Base-by-base conservation (phyloP, 768 basidiomycete species). In the Calocybe gangraenosa region DNA sequence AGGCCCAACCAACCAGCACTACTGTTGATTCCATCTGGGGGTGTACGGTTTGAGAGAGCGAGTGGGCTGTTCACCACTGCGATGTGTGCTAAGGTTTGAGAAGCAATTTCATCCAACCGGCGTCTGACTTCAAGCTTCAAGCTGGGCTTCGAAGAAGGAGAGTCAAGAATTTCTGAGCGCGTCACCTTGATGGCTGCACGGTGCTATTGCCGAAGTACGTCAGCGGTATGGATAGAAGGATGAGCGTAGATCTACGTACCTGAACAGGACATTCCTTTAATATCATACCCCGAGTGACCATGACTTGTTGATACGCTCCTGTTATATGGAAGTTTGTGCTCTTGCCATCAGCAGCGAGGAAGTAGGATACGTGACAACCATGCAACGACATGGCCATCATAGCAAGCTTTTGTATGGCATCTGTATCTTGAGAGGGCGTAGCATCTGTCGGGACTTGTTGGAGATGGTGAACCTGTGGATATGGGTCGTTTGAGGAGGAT, bases 21-120 rank as follows among this genome's bases (percentile, higher is more conserved):
- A 52, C 69, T 84, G 53, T 79, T 84, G 55, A 88, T 82, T 23
- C 85, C 84, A 62, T 85, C 83, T 9, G 87, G 85, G 13, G 87
- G 79, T 0, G 83, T 86, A 40, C 86, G 78, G 54, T 79, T 86
- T 18, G 85, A 84, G 28, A 87, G 74, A 13, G 84, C 74, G 46
- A 82, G 73, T 37, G 85, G 83, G 46, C 87, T 85, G 55, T 95
- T 94, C 58, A 95, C 87, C 53, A 97, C 92, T 19, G 92, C 86
- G 59, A 97, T 92, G 62, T 93, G 90, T 7, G 94, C 92, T 49
- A 81, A 72, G n/a, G 92, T 94, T 59, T 91, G 87, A 2, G 85
- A 82, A 21, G 93, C 94, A 59, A 97, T 90, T 59, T 95, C 91
- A 63, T 96, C 92, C n/a, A 97, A 78, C 44, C 84, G 81, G 40